Evolutionary conservation across 495 filamentous ascomycete species (phyloP), one percentile per base, ranked within the genome.

Genomic region (Pyronema omphalodes): DNA sequence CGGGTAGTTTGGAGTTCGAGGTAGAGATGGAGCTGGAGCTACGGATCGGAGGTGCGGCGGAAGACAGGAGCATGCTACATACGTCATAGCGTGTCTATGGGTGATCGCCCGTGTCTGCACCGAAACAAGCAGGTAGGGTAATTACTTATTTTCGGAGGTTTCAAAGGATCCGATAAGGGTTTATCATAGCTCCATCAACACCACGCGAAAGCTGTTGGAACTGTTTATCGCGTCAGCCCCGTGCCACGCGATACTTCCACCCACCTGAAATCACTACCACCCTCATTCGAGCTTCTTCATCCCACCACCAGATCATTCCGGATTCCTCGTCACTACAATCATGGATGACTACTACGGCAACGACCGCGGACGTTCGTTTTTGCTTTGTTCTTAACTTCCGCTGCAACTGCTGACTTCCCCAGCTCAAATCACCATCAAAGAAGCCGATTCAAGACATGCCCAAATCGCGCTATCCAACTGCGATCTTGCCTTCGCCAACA

Each of bases 401-500:
- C 15, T 37, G 37, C 39, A 48, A 53, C 15, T 36, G 37, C 49
- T 56, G 33, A 53, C 59, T n/a, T 55, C 40, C 39, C 35, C 54
- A 64, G 62, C 62, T 50, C 62, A 64, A 58, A 64, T 64, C 52
- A 66, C 63, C 19, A 60, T 62, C 51, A 59, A 60, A 56, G 59
- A 59, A 48, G 62, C 63, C 35, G 59, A 65, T 37, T 56, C 48
- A 39, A 62, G 51, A 34, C 56, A 66, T 54, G 60, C 59, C 23
- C 57, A 64, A 46, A 64, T 63, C 39, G 63, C 66, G 6, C 41
- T 67, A 40, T 66, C 63, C n/a, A 66, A 66, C 53, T 65, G 62
- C 35, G 63, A 66, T 52, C 62, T 66, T 45, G 51, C 62, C 56
- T 87, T 96, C 62, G 93, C 93, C 58, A 98, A 98, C 74, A 85